Base-by-base conservation (phyloP, 768 basidiomycete species). In the Hygrophoropsis aurantiaca region DNA sequence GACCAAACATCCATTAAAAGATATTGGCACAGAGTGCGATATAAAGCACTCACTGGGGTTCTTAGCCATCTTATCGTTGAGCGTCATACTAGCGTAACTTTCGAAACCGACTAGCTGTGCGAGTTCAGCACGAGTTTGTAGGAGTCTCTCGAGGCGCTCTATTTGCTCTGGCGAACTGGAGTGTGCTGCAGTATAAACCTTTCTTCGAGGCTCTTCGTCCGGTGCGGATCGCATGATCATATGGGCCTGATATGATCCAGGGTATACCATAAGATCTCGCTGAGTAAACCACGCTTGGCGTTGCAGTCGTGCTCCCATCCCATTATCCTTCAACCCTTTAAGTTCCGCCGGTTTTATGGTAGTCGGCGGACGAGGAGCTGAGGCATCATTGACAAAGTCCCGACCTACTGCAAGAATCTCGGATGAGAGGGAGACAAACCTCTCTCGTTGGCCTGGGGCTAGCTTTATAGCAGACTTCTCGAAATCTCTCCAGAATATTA, bases 21-120 rank as follows among this genome's bases (percentile, higher is more conserved):
- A 40, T 5, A 11, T 1, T 6, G n/a, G n/a, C 6, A 40, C 6
- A n/a, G 47, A 25, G 21, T 20, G 11, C 15, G 23, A 40, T 21
- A n/a, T 39, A 41, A 27, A 47, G 5, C 1, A 27, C 77, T 51
- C 49, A 90, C 90, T 90, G 43, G 95, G 94, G 25, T 83, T 87
- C 66, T 89, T 92, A 1, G 94, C 95, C 97, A 99, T 99, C 71
- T 97, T 99, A 67, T 97, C 94, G 24, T 80, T 80, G 16, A 98
- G 74, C 0, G 84, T 81, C 79, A 97, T 88, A 50, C 90, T 83
- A 0, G 85, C 93, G 71, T 82, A 98, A 54, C 87, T 95, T 32
- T 84, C 75, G 57, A 83, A 81, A 9, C 95, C 95, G 30, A 97
- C 85, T 13, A 98, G 70, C 18, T 72, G 78, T 2, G 97, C 93